These are phyloP conservation scores for Arbutus unedo DNA, from an alignment of 148 eudicot species.

Conservation along the genomic window DNA sequence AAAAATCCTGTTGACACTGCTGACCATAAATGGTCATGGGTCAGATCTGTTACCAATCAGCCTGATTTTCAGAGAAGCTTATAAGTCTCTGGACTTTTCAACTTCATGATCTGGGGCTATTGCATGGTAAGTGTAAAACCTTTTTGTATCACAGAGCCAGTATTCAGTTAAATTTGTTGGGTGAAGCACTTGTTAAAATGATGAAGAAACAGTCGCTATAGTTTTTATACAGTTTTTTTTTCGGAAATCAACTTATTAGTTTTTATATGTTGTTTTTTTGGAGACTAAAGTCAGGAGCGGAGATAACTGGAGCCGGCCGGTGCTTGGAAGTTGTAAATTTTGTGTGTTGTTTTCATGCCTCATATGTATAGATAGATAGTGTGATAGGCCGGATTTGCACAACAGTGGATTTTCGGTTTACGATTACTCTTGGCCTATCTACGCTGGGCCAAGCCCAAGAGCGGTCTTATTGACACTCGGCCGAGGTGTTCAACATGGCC, in stretches of 20 bases:
- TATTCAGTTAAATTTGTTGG: not conserved
- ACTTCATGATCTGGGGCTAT: not conserved
- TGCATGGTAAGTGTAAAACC: not conserved
- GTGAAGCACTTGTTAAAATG: not conserved
- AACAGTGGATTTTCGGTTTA: too few relatives aligned
- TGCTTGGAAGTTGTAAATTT: too few relatives aligned
- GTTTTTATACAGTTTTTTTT: not conserved
- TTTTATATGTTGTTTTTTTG: not conserved
- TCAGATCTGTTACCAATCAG: conserved; percentile 67
- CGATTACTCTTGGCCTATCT: too few relatives aligned
- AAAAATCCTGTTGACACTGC: conserved; percentile 43
- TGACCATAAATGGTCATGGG: conserved; percentile 84
- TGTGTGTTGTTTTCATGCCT: too few relatives aligned
- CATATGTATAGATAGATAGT: too few relatives aligned
- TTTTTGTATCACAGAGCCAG: not conserved
- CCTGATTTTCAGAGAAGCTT: conserved; percentile 51
- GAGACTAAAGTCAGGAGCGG: not conserved
- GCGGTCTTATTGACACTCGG: too few relatives aligned
- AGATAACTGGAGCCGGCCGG: not conserved
- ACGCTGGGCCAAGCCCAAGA: too few relatives aligned
- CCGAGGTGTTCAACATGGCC: too few relatives aligned
- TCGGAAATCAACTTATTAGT: not conserved
- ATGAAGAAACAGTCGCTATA: not conserved
- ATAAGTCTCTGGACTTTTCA: not conserved
- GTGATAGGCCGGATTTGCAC: too few relatives aligned